A percentile compares a stretch with the other conserved stretches of the same genome.
These are phyloP conservation scores for Plasmodium coatneyi DNA, from an alignment of 169 alveolate species.

Conservation along the genomic window DNA sequence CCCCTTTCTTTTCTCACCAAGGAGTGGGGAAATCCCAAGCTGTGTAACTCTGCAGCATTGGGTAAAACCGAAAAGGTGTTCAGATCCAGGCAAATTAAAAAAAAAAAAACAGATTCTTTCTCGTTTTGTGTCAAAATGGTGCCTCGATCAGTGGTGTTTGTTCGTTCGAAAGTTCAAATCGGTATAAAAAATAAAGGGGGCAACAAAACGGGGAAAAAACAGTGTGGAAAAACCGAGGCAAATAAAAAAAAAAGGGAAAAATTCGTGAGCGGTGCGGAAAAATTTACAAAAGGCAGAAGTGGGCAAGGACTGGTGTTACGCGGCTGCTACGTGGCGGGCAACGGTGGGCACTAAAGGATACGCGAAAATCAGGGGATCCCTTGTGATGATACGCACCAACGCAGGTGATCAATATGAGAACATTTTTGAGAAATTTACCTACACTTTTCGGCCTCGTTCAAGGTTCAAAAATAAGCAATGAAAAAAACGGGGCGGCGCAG, in stretches of 20 bases:
- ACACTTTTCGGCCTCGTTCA: not conserved
- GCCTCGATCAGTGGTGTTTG: not conserved
- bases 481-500: not conserved
- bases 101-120: not conserved
- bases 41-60: not conserved
- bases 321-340: not conserved
- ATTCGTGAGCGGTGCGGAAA: not conserved
- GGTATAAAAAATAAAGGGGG: not conserved
- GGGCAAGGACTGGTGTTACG: not conserved
- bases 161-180: not conserved
- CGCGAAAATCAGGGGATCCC: not conserved
- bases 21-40: not conserved
- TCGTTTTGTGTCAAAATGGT: not conserved
- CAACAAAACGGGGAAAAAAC: not conserved
- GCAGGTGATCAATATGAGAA: not conserved
- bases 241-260: not conserved
- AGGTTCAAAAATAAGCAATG: not conserved
- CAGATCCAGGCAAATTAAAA: not conserved
- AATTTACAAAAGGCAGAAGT: not conserved
- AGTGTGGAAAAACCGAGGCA: no score
- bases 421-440: not conserved
- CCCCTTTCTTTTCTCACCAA: constrained; percentile 4
- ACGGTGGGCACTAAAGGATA: not conserved
- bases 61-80: not conserved
- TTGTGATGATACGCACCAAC: not conserved